These are phyloP conservation scores for Annona squamosa DNA, from an alignment of 164 flowering plant genomes.

Conservation along the genomic window DNA sequence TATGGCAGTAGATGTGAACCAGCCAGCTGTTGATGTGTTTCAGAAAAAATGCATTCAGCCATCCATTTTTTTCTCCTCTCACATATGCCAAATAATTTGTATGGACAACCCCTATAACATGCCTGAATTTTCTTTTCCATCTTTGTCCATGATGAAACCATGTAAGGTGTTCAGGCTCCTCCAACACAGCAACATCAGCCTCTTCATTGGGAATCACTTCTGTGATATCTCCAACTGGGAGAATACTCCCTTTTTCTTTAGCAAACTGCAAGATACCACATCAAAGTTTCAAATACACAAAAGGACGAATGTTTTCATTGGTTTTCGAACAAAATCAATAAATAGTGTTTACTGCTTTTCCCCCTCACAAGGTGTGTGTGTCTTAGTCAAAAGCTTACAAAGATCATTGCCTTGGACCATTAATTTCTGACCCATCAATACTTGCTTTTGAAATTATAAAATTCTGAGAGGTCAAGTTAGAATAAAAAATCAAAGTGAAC, in stretches of 20 bases:
- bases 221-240: conserved; percentile 83
- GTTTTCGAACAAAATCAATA: no score
- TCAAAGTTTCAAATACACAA: background rate
- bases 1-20: conserved; percentile 80
- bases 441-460: no score
- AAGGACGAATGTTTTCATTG: background rate
- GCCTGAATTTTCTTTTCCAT: conserved; percentile 83
- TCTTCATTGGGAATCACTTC: conserved; percentile 72
- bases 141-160: conserved; percentile 98
- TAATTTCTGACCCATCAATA: no score
- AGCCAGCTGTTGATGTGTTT: conserved; percentile 77
- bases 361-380: no score
- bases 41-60: conserved; percentile 51
- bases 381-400: no score
- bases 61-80: conserved; percentile 76
- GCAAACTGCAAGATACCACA: conserved; percentile 48
- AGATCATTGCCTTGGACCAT: no score
- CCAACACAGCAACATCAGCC: conserved; percentile 91
- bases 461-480: no score
- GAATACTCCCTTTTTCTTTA: conserved; percentile 77
- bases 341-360: no score
- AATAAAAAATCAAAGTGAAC: no score
- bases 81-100: conserved; percentile 93
- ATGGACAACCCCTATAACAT: conserved; percentile 80
- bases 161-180: conserved; percentile 99